A percentile compares a stretch with the other conserved stretches of the same genome.
Evolutionary conservation across 2,329 filamentous ascomycete genomes (phyloP).

Genomic region (Nannizziopsis barbatae): DNA sequence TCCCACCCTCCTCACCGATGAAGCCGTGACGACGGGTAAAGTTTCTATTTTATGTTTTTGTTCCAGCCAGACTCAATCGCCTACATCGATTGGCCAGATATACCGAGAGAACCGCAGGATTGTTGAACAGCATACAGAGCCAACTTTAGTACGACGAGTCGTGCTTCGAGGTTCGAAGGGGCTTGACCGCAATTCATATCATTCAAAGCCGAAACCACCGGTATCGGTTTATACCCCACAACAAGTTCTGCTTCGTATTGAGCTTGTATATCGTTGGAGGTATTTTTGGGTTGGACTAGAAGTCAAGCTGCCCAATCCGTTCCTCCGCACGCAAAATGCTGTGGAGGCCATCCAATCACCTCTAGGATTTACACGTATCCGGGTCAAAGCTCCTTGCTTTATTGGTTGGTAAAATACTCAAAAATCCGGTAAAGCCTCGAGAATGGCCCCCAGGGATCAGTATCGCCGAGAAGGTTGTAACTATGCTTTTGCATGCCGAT

Average conservation of each 20-base stretch:
- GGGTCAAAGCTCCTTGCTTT: conserved; percentile 52
- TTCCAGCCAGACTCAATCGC: conserved; percentile 1
- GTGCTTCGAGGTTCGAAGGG: conserved; percentile 39
- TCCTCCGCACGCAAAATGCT: conserved; percentile 55
- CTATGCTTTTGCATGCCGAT: too few relatives aligned
- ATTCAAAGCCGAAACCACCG: conserved; percentile 50
- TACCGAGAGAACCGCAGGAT: conserved; percentile 33
- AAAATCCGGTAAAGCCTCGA: too few relatives aligned
- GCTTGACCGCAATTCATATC: conserved; percentile 43
- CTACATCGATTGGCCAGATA: neutral
- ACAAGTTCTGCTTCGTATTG: conserved; percentile 60
- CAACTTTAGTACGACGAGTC: conserved; percentile 50
- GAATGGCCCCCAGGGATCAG: too few relatives aligned
- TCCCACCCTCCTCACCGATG: conserved; percentile 25
- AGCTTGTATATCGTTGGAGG: conserved; percentile 50
- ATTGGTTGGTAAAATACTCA: neutral
- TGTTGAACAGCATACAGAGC: conserved; percentile 67
- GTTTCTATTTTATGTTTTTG: conserved; percentile 2
- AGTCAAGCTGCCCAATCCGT: conserved; percentile 58
- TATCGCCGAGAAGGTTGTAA: too few relatives aligned
- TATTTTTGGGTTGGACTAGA: conserved; percentile 46
- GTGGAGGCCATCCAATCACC: conserved; percentile 47
- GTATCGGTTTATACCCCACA: conserved; percentile 55
- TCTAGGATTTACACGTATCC: conserved; percentile 53
- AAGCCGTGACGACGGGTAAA: conserved; percentile 52